These are phyloP conservation scores for Diaporthe sp. DNA, from an alignment of 2,329 filamentous ascomycete species.

Conservation along the genomic window DNA sequence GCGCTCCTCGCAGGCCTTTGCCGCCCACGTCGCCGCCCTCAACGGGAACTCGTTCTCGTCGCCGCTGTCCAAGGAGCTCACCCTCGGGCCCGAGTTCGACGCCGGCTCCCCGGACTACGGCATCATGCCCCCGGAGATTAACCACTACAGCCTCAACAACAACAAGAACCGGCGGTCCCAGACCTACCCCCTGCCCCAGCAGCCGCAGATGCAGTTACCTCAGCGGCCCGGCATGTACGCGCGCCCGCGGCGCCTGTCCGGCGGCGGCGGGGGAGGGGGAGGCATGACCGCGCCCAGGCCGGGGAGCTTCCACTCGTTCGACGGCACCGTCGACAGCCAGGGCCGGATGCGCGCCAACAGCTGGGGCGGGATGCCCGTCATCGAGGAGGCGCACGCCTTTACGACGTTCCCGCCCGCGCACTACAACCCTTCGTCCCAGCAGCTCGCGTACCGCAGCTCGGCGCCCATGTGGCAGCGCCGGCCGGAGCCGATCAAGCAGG, in stretches of 20 bases:
- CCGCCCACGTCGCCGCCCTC: slow-evolving; percentile 29
- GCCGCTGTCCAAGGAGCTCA: slow-evolving; percentile 32
- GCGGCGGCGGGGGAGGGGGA: slow-evolving; percentile 26
- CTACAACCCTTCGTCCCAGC: slow-evolving; percentile 27
- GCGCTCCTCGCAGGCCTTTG: slow-evolving; percentile 35
- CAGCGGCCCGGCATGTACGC: slow-evolving; percentile 43
- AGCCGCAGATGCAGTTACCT: neutral
- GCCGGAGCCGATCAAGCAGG: slow-evolving; percentile 49
- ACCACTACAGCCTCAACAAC: slow-evolving; percentile 22
- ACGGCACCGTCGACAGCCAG: slow-evolving; percentile 46
- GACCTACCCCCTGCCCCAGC: neutral
- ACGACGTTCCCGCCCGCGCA: slow-evolving; percentile 20
- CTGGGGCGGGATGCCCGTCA: slow-evolving; percentile 48
- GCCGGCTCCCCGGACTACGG: slow-evolving; percentile 11
- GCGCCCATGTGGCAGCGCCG: slow-evolving; percentile 22
- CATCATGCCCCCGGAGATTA: slow-evolving; percentile 31
- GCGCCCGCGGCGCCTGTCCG: slow-evolving; percentile 47
- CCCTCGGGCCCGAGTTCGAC: slow-evolving; percentile 10
- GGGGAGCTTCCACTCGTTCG: slow-evolving; percentile 55
- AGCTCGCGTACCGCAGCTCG: slow-evolving; percentile 24
- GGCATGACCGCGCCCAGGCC: neutral
- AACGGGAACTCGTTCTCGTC: slow-evolving; percentile 35
- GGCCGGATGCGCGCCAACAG: slow-evolving; percentile 46
- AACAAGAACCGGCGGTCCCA: slow-evolving; percentile 13
- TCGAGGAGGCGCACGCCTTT: slow-evolving; percentile 42